Base-by-base conservation (phyloP, 768 basidiomycete species). In the Boletus barrowsii region DNA sequence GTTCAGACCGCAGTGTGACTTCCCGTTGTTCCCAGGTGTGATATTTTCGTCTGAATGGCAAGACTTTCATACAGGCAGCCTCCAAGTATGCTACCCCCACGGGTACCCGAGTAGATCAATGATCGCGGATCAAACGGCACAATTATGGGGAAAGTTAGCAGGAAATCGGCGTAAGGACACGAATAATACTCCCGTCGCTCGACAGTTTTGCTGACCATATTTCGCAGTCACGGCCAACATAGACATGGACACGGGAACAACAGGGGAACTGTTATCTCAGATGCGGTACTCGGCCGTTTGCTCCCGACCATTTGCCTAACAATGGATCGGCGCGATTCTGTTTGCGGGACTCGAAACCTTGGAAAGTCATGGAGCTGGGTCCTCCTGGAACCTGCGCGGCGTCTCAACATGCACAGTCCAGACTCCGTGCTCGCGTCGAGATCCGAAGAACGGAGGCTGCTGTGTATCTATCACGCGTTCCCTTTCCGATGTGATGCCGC, bases 311-410 rank as follows among this genome's bases (percentile, higher is more conserved):
- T 35, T 43, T n/a, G 5, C 1, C 17, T 37, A 10, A 51, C 42
- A n/a, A 14, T 18, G 8, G 14, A 17, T 42, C 50, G 43, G 50
- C 22, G 29, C 49, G 5, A 18, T 43, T 15, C 14, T 51, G 22
- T 26, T 51, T 20, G 49, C 78, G 40, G 78, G 77, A 2, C 80
- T 87, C 63, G 86, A 86, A 64, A 87, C 86, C 4, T 83, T 79
- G 45, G 29, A 5, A 81, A 76, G 36, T 74, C 78, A 2, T 49
- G 84, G 30, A 75, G 76, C 51, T 90, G 85, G 84, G 75, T 80
- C 7, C 68, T 90, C 9, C 73, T 84, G 50, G 83, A 85, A 58
- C 75, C 92, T 5, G 79, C 84, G 4, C 77, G 73, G 40, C 70
- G 83, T 56, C 83, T 79, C 0, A 73, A 81, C n/a, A 68, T 83